Percentiles rank a stretch among this genome's conserved stretches.
phyloP scores from a whole-genome alignment of 108 stramenopile species.

The Discostella stelligeroides region DNA sequence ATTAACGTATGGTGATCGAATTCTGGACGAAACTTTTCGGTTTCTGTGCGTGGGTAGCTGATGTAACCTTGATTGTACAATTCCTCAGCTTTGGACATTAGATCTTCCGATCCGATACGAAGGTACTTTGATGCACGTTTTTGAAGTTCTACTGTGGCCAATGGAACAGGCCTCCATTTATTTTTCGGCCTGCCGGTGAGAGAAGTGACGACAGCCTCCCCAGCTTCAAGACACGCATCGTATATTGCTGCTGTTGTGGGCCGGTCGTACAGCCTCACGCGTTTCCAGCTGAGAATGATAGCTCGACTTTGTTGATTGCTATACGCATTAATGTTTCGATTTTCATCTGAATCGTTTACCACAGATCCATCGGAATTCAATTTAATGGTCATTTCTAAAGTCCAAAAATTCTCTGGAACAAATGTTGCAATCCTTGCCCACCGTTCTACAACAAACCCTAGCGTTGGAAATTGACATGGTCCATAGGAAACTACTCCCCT shows the following conservation, averaged over 20 bases:
- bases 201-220: conserved; percentile 71
- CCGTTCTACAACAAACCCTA: conserved; percentile 99
- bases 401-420: conserved; percentile 95
- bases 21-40: conserved; percentile 91
- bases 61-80: conserved; percentile 94
- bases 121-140: conserved; percentile 91
- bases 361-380: conserved; percentile 51
- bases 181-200: conserved; percentile 80
- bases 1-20: conserved; percentile 83
- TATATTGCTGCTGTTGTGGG: conserved; percentile 70
- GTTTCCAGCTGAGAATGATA: conserved; percentile 86
- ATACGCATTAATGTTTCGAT: conserved; percentile 18
- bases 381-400: conserved; percentile 67
- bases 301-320: conserved; percentile 38
- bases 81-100: conserved; percentile 96
- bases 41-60: conserved; percentile 97
- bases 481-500: conserved; percentile 90
- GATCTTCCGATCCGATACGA: conserved; percentile 84
- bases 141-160: conserved; percentile 98
- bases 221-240: conserved; percentile 87
- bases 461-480: conserved; percentile 98
- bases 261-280: conserved; percentile 89
- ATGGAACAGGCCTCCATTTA: conserved; percentile 92
- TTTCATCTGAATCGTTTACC: conserved; percentile 23
- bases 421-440: conserved; percentile 94